phyloP scores from a whole-genome alignment of 495 filamentous ascomycete genomes.

The Aspergillus kassunensis region DNA sequence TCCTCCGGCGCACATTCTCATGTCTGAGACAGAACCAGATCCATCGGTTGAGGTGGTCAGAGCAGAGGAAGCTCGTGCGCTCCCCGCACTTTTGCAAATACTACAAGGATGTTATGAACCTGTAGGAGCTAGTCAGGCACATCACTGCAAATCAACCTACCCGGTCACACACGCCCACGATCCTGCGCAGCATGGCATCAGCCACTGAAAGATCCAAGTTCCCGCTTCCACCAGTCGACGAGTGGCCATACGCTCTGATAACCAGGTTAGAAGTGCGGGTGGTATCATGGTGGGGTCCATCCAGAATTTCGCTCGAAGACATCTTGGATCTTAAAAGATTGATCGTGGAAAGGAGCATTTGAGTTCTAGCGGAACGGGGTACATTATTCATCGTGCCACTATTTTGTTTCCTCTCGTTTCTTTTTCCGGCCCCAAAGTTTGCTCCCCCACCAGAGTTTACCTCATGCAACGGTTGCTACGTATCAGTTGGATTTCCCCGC shows the following conservation, averaged over 20 bases:
- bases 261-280: background rate
- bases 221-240: slow-evolving; percentile 1
- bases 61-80: slow-evolving; percentile 7
- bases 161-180: slow-evolving; percentile 7
- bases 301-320: background rate
- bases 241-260: slow-evolving; percentile 1
- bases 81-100: slow-evolving; percentile 10
- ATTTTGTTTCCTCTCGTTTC: background rate
- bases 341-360: slow-evolving; percentile 10
- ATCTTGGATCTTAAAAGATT: background rate
- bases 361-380: slow-evolving; percentile 10
- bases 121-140: slow-evolving; percentile 19
- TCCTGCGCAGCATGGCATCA: slow-evolving; percentile 13
- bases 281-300: slow-evolving; percentile 4
- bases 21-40: background rate
- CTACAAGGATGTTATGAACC: slow-evolving; percentile 13
- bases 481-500: background rate
- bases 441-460: background rate
- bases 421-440: slow-evolving; percentile 1
- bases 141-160: slow-evolving; percentile 13
- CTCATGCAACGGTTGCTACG: too few relatives aligned
- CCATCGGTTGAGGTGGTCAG: background rate
- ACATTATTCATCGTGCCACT: slow-evolving; percentile 5
- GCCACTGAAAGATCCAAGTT: slow-evolving; percentile 13
- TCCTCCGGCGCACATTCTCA: background rate